Percentiles rank a stretch among this genome's conserved stretches.
Evolutionary conservation across 192 early-diverging fungal species (phyloP).

Genomic region (Borealophlyctis nickersoniae): DNA sequence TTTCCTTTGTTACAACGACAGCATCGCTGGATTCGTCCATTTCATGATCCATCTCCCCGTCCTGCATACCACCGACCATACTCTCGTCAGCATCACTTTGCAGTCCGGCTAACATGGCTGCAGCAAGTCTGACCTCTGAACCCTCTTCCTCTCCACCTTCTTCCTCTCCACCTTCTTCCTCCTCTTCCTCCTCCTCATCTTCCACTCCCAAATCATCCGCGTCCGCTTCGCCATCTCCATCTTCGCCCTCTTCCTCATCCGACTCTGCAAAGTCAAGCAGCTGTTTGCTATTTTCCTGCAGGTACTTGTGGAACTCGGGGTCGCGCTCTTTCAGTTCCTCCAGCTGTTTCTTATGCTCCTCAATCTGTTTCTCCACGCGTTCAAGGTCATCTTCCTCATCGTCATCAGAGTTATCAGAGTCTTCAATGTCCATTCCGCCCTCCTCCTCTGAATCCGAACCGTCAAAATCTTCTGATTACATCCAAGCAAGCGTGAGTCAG

Average conservation of each 20-base stretch:
- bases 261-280: constrained; percentile 70
- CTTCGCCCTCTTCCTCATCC: constrained; percentile 28
- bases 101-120: constrained; percentile 31
- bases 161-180: constrained; percentile 18
- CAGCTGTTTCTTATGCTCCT: constrained; percentile 74
- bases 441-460: constrained; percentile 25
- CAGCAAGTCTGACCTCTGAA: background rate
- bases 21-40: constrained; percentile 30
- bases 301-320: constrained; percentile 88
- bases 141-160: constrained; percentile 37
- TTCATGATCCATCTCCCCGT: constrained; percentile 29
- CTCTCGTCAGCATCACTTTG: constrained; percentile 60
- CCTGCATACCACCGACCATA: constrained; percentile 20
- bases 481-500: no score
- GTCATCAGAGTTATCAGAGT: constrained; percentile 46
- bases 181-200: constrained; percentile 32
- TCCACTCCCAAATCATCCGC: constrained; percentile 33
- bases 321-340: constrained; percentile 82
- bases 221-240: constrained; percentile 27
- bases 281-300: constrained; percentile 80
- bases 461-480: constrained; percentile 2
- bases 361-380: constrained; percentile 50
- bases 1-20: constrained; percentile 64
- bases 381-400: constrained; percentile 45
- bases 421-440: constrained; percentile 38